phyloP scores from a whole-genome alignment of 2,329 filamentous ascomycete genomes.

The Dactylella cylindrospora region DNA sequence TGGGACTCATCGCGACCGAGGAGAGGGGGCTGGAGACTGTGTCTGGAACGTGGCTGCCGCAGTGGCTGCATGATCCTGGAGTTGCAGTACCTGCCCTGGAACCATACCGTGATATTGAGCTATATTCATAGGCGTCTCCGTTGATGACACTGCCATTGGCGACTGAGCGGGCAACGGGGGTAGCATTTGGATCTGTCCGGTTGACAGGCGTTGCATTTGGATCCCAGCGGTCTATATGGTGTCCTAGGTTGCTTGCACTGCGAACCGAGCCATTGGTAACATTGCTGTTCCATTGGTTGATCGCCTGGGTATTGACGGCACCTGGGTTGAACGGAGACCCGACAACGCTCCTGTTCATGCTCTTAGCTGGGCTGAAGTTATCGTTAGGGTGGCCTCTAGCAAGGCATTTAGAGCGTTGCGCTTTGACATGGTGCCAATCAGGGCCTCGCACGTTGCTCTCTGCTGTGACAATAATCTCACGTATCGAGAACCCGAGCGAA shows the following conservation, averaged over 20 bases:
- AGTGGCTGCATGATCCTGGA: slow-evolving; percentile 36
- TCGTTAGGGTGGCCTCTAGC: slow-evolving; percentile 35
- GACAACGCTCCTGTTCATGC: slow-evolving; percentile 32
- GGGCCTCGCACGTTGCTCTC: slow-evolving; percentile 41
- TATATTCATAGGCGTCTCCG: slow-evolving; percentile 30
- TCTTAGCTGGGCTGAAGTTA: slow-evolving; percentile 23
- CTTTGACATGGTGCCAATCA: slow-evolving; percentile 40
- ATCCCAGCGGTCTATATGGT: slow-evolving; percentile 33
- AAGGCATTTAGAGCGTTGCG: slow-evolving; percentile 36
- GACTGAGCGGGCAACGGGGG: slow-evolving; percentile 23
- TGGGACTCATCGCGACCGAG: slow-evolving; percentile 8
- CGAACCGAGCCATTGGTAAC: slow-evolving; percentile 30
- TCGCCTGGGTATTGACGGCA: slow-evolving; percentile 32
- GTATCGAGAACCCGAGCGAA: slow-evolving; percentile 42
- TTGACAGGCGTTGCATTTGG: slow-evolving; percentile 38
- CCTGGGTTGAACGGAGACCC: slow-evolving; percentile 33
- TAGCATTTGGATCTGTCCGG: slow-evolving; percentile 33
- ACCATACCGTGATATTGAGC: slow-evolving; percentile 32
- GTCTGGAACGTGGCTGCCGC: slow-evolving; percentile 32
- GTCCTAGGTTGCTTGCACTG: slow-evolving; percentile 34
- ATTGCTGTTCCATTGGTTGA: slow-evolving; percentile 41
- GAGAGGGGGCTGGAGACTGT: slow-evolving; percentile 10
- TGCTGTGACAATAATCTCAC: slow-evolving; percentile 40
- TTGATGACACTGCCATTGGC: slow-evolving; percentile 36
- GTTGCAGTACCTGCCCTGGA: slow-evolving; percentile 36